Percentiles rank a stretch among this genome's conserved stretches.
phyloP scores from a whole-genome alignment of 495 filamentous ascomycete genomes.

The Neurospora terricola region DNA sequence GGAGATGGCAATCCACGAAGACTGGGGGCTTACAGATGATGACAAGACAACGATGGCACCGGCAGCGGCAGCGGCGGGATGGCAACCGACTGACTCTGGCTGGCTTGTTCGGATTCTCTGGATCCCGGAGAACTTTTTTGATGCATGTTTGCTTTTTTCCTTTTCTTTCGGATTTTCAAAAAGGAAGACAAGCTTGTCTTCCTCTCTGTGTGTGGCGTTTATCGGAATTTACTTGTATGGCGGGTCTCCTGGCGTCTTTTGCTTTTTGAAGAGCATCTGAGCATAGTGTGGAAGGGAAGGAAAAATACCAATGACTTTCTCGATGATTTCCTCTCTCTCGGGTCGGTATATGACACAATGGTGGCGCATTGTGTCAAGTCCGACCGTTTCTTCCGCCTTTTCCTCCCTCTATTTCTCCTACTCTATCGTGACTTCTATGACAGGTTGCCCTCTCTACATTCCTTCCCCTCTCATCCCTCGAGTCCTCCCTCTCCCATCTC shows the following conservation, averaged over 20 bases:
- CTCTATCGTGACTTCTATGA: background rate
- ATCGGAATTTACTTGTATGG: no score
- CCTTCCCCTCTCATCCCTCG: no score
- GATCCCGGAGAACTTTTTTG: background rate
- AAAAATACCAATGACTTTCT: background rate
- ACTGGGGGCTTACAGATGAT: background rate
- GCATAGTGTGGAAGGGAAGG: background rate
- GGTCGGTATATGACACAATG: background rate
- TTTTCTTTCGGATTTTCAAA: background rate
- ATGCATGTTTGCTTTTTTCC: background rate
- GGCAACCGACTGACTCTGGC: background rate
- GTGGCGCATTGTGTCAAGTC: background rate
- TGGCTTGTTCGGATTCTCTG: background rate
- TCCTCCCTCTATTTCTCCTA: background rate
- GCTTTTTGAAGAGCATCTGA: background rate
- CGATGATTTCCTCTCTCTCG: background rate
- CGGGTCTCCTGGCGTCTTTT: background rate
- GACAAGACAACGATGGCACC: background rate
- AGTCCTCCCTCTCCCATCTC: no score
- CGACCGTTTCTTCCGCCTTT: background rate
- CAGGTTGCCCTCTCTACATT: background rate
- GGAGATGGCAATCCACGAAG: background rate
- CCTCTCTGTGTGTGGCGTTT: background rate
- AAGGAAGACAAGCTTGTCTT: background rate
- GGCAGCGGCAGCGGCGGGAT: background rate